phyloP scores from a whole-genome alignment of 2,329 filamentous ascomycete species.

The Trichoderma koningii region DNA sequence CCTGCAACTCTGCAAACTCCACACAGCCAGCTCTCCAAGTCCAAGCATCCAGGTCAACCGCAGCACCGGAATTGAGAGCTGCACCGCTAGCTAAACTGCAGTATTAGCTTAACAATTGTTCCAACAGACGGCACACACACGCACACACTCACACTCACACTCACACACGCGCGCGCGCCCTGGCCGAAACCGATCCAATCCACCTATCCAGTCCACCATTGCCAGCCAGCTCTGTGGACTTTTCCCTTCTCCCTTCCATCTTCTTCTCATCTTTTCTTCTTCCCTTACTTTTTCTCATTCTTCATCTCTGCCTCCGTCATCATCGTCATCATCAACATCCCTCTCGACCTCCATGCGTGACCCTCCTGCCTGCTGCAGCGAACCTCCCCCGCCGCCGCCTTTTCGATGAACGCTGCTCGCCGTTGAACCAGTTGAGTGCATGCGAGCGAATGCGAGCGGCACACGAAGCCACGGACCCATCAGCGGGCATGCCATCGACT shows the following conservation, averaged over 20 bases:
- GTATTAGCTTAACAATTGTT: too few species aligned
- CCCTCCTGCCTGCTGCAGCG: conserved; percentile 8
- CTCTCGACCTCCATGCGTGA: conserved; percentile 22
- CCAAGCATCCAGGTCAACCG: neutral
- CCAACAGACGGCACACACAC: too few species aligned
- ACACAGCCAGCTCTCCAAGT: conserved; percentile 1
- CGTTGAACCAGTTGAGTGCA: conserved; percentile 6
- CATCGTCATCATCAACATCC: neutral
- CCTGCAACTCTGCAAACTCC: conserved; percentile 7
- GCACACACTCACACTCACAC: too few species aligned
- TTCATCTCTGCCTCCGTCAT: neutral
- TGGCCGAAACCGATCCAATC: conserved; percentile 17
- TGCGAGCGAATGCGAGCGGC: conserved; percentile 28
- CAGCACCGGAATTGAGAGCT: conserved; percentile 23
- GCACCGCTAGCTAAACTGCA: neutral
- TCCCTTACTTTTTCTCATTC: neutral
- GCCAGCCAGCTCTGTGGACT: neutral
- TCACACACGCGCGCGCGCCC: conserved; percentile 9
- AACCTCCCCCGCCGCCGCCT: conserved; percentile 17
- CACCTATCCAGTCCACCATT: neutral
- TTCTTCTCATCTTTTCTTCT: neutral
- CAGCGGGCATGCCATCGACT: conserved; percentile 30
- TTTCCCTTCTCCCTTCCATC: neutral
- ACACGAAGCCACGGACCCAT: conserved; percentile 25
- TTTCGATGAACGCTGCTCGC: conserved; percentile 24